These are phyloP conservation scores for Wickerhamomyces queroliae DNA, from an alignment of 805 yeast genomes.

Conservation along the genomic window DNA sequence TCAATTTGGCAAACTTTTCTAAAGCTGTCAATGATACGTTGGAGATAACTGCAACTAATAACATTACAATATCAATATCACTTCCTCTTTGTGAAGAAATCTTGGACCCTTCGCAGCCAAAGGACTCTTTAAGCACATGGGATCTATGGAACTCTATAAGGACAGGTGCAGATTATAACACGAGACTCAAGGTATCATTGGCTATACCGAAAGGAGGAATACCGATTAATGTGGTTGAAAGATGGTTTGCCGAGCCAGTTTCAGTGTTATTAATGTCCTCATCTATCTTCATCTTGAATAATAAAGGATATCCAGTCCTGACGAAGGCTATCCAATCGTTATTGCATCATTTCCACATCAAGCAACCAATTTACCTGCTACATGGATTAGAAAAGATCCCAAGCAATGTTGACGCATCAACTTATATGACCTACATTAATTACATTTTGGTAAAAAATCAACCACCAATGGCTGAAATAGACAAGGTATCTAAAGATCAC, in stretches of 20 bases:
- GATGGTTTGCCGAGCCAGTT: conserved; percentile 71
- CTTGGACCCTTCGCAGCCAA: conserved; percentile 15
- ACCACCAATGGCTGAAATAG: conserved; percentile 25
- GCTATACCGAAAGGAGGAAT: conserved; percentile 62
- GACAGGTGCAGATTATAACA: conserved; percentile 45
- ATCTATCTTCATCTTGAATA: conserved; percentile 51
- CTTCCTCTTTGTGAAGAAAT: conserved; percentile 43
- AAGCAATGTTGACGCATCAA: conserved; percentile 25
- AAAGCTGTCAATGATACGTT: conserved; percentile 34
- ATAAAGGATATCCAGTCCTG: conserved; percentile 59
- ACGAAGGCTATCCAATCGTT: conserved; percentile 50
- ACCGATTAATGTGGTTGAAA: conserved; percentile 41
- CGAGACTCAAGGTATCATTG: conserved; percentile 60
- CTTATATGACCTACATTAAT: conserved; percentile 38
- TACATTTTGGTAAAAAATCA: conserved; percentile 29
- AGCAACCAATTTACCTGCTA: conserved; percentile 37
- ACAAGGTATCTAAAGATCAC: conserved; percentile 24
- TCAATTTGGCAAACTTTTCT: conserved; percentile 44
- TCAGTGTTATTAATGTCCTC: conserved; percentile 50
- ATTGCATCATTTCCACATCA: conserved; percentile 36
- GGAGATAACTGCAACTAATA: conserved; percentile 20
- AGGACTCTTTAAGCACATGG: conserved; percentile 59
- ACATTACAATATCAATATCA: conserved; percentile 36
- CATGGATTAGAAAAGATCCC: conserved; percentile 48
- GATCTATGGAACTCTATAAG: conserved; percentile 69